Evolutionary conservation across 179 eudicot genomes (phyloP), one percentile per base, ranked within the genome.

Genomic region (Silene coronaria): DNA sequence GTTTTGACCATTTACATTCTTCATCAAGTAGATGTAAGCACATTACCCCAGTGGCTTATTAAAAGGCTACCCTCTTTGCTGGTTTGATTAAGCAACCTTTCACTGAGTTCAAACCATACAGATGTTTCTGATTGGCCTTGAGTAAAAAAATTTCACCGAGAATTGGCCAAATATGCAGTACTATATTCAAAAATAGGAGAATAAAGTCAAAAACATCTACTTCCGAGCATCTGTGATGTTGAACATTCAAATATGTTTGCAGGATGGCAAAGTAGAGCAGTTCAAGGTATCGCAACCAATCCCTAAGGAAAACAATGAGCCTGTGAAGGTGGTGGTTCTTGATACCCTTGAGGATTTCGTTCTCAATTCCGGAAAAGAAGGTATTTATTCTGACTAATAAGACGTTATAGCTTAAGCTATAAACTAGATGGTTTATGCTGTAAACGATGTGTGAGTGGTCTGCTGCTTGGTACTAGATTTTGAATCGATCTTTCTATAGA

Each of bases 291-390:
- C 97, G n/a, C 86, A 92, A 71, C 88, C 91, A 27, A 85, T 92
- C 65, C 97, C 97, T n/a, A 81, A 80, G 71, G 86, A 76, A 57
- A 91, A 91, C 74, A 79, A 88, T 24, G 95, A 92, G 80, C 95
- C 95, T 26, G 92, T 92, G 21, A 92, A 92, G 87, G 91, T 89
- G 34, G 94, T 89, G 5, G 97, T 93, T 38, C 89, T 84, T 46
- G 87, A 89, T 67, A 93, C 42, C 82, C 70, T 93, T 5, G 75
- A 88, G 21, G 96, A 92, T 74, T 53, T 89, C 68, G 89, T 92
- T 46, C 75, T 86, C 63, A 87, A 88, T 42, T 91, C 96, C n/a
- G 85, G 88, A 42, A 87, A 91, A 77, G 85, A 92, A 67, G 96
- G 97, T 92, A 65, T 4, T 81, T 17, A 26, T 51, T 53, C 64